A percentile compares a stretch with the other conserved stretches of the same genome.
Conservation (phyloP, 305 asterid genomes). For the Fraxinus ornus region DNA sequence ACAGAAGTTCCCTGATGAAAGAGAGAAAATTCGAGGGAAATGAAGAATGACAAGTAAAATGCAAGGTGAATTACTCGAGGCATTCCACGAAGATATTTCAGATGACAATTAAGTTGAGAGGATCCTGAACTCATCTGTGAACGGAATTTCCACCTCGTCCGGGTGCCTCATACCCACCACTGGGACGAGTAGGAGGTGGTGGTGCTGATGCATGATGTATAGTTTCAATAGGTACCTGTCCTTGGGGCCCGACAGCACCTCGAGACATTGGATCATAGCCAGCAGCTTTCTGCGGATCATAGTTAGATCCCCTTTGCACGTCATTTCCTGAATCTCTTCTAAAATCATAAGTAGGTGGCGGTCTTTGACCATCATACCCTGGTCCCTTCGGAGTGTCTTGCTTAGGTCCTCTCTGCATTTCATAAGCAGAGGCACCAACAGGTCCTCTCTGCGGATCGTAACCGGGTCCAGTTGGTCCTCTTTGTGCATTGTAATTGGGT, state of each 20-base stretch:
- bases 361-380: conserved; percentile 43
- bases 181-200: conserved; percentile 39
- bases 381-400: conserved; percentile 42
- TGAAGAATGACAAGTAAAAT: not conserved
- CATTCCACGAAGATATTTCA: not conserved
- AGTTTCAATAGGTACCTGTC: conserved; percentile 45
- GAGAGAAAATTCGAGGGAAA: not conserved
- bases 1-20: not conserved
- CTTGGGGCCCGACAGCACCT: conserved; percentile 55
- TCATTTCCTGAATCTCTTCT: conserved; percentile 60
- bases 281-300: conserved; percentile 36
- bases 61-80: not conserved
- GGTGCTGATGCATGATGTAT: conserved; percentile 39
- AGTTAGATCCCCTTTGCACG: conserved; percentile 40
- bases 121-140: conserved; percentile 40
- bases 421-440: not conserved
- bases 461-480: conserved; percentile 24
- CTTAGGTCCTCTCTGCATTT: not conserved
- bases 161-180: conserved; percentile 43
- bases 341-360: conserved; percentile 42
- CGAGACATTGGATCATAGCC: conserved; percentile 45
- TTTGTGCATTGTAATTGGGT: conserved; percentile 45
- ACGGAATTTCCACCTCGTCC: conserved; percentile 51
- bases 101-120: not conserved
- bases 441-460: conserved; percentile 2